A percentile compares a stretch with the other conserved stretches of the same genome.
Evolutionary conservation across 257 asterid genomes (phyloP).

Genomic region (Nyctanthes arbortristis): DNA sequence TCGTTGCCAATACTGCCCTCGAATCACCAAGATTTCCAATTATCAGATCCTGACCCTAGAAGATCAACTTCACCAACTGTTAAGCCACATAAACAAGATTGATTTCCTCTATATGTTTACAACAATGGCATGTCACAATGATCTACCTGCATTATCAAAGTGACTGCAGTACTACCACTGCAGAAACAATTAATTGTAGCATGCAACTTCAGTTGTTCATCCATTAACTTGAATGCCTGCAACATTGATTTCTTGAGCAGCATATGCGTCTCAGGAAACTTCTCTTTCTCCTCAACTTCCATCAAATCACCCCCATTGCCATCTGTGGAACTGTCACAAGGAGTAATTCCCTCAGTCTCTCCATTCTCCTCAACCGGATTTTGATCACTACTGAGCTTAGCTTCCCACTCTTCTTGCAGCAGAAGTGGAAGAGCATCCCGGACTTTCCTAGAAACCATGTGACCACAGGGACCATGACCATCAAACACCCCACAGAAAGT

Average conservation of each 20-base stretch:
- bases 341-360: slow-evolving; percentile 47
- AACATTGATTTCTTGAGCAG: slow-evolving; percentile 74
- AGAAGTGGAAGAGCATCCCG: slow-evolving; percentile 80
- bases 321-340: slow-evolving; percentile 69
- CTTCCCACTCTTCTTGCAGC: slow-evolving; percentile 68
- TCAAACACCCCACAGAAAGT: slow-evolving; percentile 93
- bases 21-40: slow-evolving; percentile 97
- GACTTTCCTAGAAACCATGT: slow-evolving; percentile 93
- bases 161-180: slow-evolving; percentile 88
- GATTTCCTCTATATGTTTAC: too few relatives aligned
- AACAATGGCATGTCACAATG: slow-evolving; percentile 14
- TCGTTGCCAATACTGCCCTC: slow-evolving; percentile 91
- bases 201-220: slow-evolving; percentile 85
- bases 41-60: slow-evolving; percentile 86
- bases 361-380: slow-evolving; percentile 38
- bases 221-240: slow-evolving; percentile 85
- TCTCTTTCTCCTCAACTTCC: slow-evolving; percentile 71
- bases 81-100: too few relatives aligned
- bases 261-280: slow-evolving; percentile 73
- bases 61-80: too few relatives aligned
- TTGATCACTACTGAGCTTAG: slow-evolving; percentile 39
- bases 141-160: slow-evolving; percentile 71
- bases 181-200: slow-evolving; percentile 87
- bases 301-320: slow-evolving; percentile 65
- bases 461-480: slow-evolving; percentile 98